Base-by-base conservation (phyloP, 768 basidiomycete species). In the Asterophora parasitica region DNA sequence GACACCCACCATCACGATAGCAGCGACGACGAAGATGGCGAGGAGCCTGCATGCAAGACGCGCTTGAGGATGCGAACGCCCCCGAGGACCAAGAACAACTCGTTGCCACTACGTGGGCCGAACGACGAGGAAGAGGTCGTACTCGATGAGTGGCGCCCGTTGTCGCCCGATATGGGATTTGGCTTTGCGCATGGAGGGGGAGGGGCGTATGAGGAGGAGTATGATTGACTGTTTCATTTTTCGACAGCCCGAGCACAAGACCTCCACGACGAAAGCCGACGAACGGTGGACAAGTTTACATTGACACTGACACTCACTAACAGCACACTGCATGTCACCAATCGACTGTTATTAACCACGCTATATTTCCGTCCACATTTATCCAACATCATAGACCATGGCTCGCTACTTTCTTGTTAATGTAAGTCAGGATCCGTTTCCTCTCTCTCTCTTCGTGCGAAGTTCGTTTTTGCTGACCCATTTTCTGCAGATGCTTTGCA, bases 131-230 rank as follows among this genome's bases (percentile, higher is more conserved):
- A 13, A 0, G 58, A 54, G 39, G 42, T 59, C 13, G 53, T 59
- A 4, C 27, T 56, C 16, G 51, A 50, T 11, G 55, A 52, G 26
- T 59, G 58, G 58, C 46, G 55, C 13, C 58, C 61, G 8, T 51
- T 57, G n/a, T 63, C 61, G 28, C 61, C 61, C 16, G 56, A 52
- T 7, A 28, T 33, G 8, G 42, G 42, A 8, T 28, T 26, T 16
- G 38, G 41, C 4, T 35, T 33, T 38, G 42, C 39, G 35, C 35
- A 38, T 15, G 40, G 53, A 31, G 52, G 32, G 27, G 51, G 53
- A 27, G 52, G 32, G 27, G 51, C 55, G 48, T 73, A 70, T 43
- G 69, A 70, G 43, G 66, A 71, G 55, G 69, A 70, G 61, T 71
- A 69, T 55, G 70, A 66, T 57, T 67, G 47, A 65, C 17, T 15